Evolutionary conservation across 2,329 filamentous ascomycete species (phyloP).

Genomic region (Pseudogymnoascus sp.): DNA sequence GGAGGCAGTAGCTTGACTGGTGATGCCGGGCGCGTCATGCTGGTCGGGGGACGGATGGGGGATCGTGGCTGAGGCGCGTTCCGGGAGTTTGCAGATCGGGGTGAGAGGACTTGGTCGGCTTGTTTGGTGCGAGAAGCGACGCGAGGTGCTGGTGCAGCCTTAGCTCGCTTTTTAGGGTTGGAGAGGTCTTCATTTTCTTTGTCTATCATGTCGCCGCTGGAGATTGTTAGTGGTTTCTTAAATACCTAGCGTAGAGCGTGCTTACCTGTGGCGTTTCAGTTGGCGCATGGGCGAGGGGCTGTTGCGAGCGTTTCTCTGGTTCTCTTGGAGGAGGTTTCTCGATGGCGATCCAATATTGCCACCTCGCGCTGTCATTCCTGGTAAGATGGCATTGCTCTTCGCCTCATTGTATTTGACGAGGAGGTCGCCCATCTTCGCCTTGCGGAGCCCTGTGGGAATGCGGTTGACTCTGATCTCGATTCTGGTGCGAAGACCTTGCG

Average conservation of each 20-base stretch:
- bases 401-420: constrained; percentile 22
- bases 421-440: constrained; percentile 74
- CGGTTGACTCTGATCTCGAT: constrained; percentile 91
- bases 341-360: constrained; percentile 16
- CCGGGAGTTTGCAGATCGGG: constrained; percentile 73
- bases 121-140: constrained; percentile 35
- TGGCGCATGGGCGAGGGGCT: constrained; percentile 25
- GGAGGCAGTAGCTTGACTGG: constrained; percentile 46
- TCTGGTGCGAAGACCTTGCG: constrained; percentile 73
- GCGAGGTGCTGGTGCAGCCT: constrained; percentile 28
- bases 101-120: constrained; percentile 63
- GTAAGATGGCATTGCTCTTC: constrained; percentile 10
- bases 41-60: constrained; percentile 32
- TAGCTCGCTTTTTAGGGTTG: constrained; percentile 60
- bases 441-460: constrained; percentile 72
- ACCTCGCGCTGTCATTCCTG: constrained; percentile 3
- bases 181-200: constrained; percentile 67
- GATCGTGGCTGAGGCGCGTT: constrained; percentile 19
- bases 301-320: constrained; percentile 16
- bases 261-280: constrained; percentile 46
- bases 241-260: constrained; percentile 16
- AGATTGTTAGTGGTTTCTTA: constrained; percentile 17
- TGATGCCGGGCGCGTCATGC: constrained; percentile 49
- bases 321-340: constrained; percentile 21
- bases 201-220: constrained; percentile 59